These are phyloP conservation scores for Metschnikowia similis DNA, from an alignment of 805 yeast species.

Conservation along the genomic window DNA sequence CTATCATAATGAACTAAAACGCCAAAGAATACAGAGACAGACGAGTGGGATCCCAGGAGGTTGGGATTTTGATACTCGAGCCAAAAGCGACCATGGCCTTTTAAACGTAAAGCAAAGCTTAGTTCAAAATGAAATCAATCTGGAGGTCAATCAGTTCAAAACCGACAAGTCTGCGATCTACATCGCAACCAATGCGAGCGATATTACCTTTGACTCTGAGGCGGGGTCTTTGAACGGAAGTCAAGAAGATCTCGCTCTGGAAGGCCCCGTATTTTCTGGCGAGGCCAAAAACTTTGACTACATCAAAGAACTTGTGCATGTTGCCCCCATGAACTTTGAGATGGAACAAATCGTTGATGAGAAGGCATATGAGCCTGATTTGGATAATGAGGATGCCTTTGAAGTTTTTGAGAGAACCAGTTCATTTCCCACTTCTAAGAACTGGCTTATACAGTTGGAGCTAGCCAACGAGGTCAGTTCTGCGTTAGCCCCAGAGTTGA, in stretches of 20 bases:
- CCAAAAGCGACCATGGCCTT: constrained; percentile 16
- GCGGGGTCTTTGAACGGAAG: constrained; percentile 13
- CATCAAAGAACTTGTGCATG: constrained; percentile 30
- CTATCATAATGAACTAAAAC: constrained; percentile 31
- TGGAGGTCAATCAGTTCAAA: constrained; percentile 21
- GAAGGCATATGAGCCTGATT: constrained; percentile 69
- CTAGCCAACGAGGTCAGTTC: constrained; percentile 45
- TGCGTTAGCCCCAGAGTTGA: constrained; percentile 31
- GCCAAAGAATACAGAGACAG: constrained; percentile 27
- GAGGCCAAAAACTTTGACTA: constrained; percentile 26
- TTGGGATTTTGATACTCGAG: constrained; percentile 23
- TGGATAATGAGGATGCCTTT: constrained; percentile 33
- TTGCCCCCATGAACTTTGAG: constrained; percentile 26
- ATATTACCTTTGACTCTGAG: constrained; percentile 29
- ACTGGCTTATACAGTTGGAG: constrained; percentile 64
- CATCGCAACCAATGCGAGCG: constrained; percentile 26
- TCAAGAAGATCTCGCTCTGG: constrained; percentile 12
- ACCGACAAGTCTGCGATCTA: constrained; percentile 20
- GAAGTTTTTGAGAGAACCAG: constrained; percentile 38
- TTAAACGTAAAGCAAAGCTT: constrained; percentile 27
- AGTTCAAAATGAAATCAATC: constrained; percentile 29
- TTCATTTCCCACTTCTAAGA: constrained; percentile 45
- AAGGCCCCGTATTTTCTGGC: constrained; percentile 11
- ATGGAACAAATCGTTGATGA: constrained; percentile 47
- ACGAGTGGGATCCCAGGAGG: constrained; percentile 36